phyloP scores from a whole-genome alignment of 2,329 filamentous ascomycete genomes.

The Simplicillium aogashimaense region DNA sequence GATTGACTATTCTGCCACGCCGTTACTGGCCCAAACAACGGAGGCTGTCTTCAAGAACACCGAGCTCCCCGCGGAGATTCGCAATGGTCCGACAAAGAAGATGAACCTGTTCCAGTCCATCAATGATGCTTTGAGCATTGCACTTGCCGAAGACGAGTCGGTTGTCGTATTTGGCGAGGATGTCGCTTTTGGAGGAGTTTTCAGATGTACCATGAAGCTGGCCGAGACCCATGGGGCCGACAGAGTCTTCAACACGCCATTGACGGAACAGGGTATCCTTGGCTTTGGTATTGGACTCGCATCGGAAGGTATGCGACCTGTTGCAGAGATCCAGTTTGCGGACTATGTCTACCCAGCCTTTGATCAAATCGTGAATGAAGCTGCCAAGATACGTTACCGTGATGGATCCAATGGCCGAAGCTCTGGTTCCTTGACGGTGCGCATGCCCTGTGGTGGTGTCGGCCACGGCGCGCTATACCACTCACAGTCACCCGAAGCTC shows the following conservation, averaged over 20 bases:
- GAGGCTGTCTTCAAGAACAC: conserved; percentile 59
- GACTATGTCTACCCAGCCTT: conserved; percentile 92
- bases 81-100: conserved; percentile 64
- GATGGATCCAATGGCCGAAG: conserved; percentile 48
- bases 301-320: conserved; percentile 81
- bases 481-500: conserved; percentile 77
- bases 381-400: conserved; percentile 77
- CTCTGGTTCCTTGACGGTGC: conserved; percentile 71
- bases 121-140: conserved; percentile 78
- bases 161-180: conserved; percentile 94
- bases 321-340: conserved; percentile 93
- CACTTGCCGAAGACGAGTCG: conserved; percentile 72
- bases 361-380: conserved; percentile 90
- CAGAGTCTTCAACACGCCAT: conserved; percentile 90
- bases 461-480: conserved; percentile 85
- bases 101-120: conserved; percentile 93
- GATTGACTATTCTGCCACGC: conserved; percentile 75
- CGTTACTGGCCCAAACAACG: conserved; percentile 71
- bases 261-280: conserved; percentile 89
- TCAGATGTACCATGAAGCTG: conserved; percentile 86
- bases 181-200: conserved; percentile 93
- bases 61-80: conserved; percentile 58
- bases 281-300: conserved; percentile 89
- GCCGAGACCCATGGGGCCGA: conserved; percentile 79
- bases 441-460: conserved; percentile 85